phyloP scores from a whole-genome alignment of 2,329 filamentous ascomycete genomes.

The Colletotrichum spaethianum region DNA sequence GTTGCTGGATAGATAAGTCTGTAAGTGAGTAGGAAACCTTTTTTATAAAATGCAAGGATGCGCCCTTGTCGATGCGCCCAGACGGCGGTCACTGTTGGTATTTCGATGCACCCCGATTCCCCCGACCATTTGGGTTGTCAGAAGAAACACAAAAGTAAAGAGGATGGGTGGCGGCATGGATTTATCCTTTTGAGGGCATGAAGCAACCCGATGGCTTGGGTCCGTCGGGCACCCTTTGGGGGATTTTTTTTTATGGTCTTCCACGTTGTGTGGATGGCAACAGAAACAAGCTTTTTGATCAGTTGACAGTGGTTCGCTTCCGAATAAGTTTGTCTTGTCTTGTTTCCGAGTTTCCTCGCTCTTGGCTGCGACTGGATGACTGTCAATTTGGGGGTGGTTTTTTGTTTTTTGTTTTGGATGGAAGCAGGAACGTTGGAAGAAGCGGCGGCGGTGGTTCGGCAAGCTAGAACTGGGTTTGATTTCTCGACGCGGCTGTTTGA shows the following conservation, averaged over 20 bases:
- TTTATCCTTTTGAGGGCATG: background rate
- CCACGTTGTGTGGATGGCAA: background rate
- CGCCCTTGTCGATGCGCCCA: background rate
- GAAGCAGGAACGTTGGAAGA: background rate
- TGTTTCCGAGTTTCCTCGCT: background rate
- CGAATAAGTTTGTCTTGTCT: no score
- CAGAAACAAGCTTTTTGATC: background rate
- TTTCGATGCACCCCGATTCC: background rate
- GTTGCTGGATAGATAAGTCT: background rate
- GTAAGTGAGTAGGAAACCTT: background rate
- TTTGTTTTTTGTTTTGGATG: no score
- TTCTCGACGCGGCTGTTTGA: background rate
- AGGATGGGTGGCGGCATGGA: background rate
- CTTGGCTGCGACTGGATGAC: background rate
- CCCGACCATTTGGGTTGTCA: background rate
- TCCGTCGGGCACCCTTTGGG: background rate
- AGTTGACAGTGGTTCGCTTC: background rate
- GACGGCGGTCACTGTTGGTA: background rate
- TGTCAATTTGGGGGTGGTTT: no score
- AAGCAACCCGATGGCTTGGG: background rate
- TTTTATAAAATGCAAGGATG: background rate
- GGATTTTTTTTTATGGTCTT: background rate
- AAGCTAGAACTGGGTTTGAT: background rate
- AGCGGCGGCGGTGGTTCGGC: background rate
- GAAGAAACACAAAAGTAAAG: background rate